These are phyloP conservation scores for Taiozyma sp. DNA, from an alignment of 1,139 yeast species.

Conservation along the genomic window DNA sequence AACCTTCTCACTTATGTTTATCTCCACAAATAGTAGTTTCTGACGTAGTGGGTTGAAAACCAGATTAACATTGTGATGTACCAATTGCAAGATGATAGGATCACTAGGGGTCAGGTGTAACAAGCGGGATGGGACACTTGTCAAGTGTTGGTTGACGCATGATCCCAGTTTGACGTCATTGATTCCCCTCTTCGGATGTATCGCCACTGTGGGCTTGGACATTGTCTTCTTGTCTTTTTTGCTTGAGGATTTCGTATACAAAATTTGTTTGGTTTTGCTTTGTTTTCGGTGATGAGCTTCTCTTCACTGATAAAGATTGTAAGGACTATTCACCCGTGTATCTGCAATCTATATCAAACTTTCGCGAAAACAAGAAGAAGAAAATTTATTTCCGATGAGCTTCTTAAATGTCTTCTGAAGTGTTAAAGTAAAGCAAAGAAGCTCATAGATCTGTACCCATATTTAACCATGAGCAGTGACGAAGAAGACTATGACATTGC, in stretches of 20 bases:
- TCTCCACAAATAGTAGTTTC: background rate
- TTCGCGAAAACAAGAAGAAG: too few species aligned
- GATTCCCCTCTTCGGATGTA: background rate
- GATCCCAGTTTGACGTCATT: background rate
- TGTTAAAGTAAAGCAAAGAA: too few species aligned
- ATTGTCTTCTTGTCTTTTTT: background rate
- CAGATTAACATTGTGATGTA: background rate
- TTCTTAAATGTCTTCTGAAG: too few species aligned
- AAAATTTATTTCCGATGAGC: too few species aligned
- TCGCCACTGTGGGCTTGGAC: background rate
- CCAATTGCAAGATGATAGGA: background rate
- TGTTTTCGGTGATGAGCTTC: too few species aligned
- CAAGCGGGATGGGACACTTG: background rate
- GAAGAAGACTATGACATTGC: conserved; percentile 72
- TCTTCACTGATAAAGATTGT: too few species aligned
- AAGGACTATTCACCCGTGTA: too few species aligned
- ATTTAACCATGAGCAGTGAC: conserved; percentile 26
- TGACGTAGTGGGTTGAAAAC: background rate
- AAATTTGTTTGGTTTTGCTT: too few species aligned
- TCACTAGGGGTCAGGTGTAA: background rate
- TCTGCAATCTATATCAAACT: too few species aligned
- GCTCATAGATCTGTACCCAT: background rate
- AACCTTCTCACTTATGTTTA: background rate
- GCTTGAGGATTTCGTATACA: too few species aligned
- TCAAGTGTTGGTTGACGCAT: background rate